phyloP scores from a whole-genome alignment of 2,329 filamentous ascomycete genomes.

The Coleophoma eucalyptorum region DNA sequence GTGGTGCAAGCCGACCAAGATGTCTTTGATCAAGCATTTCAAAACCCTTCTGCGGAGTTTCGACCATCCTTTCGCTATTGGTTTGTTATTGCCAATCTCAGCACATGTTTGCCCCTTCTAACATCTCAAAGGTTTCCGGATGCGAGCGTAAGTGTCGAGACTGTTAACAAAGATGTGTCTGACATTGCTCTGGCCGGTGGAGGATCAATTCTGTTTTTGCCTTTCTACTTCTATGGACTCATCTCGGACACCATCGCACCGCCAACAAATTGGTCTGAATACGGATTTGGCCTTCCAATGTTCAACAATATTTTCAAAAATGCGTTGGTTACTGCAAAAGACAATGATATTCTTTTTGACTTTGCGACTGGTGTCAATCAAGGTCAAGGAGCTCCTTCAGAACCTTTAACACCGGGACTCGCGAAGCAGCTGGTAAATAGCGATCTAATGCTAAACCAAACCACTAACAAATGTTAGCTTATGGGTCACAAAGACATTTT shows the following conservation, averaged over 20 bases:
- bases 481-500: no score
- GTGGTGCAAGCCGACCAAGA: no score
- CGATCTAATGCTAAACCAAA: not conserved
- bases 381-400: constrained; percentile 39
- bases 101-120: not conserved
- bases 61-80: not conserved
- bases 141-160: not conserved
- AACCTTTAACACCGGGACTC: constrained; percentile 27
- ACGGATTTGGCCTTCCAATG: constrained; percentile 33
- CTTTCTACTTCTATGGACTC: constrained; percentile 3
- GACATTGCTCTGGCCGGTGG: not conserved
- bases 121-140: constrained; percentile 4
- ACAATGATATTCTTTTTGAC: constrained; percentile 35
- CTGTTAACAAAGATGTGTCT: not conserved
- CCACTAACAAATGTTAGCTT: no score
- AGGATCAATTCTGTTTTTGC: constrained; percentile 2
- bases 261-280: constrained; percentile 26
- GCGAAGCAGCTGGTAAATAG: constrained; percentile 25
- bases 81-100: not conserved
- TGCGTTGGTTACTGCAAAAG: constrained; percentile 27
- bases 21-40: no score
- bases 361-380: constrained; percentile 42
- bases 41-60: not conserved
- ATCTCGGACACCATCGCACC: constrained; percentile 3
- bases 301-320: constrained; percentile 13